Conservation (phyloP, 2,329 filamentous ascomycete species). For the Clonostachys solani region DNA sequence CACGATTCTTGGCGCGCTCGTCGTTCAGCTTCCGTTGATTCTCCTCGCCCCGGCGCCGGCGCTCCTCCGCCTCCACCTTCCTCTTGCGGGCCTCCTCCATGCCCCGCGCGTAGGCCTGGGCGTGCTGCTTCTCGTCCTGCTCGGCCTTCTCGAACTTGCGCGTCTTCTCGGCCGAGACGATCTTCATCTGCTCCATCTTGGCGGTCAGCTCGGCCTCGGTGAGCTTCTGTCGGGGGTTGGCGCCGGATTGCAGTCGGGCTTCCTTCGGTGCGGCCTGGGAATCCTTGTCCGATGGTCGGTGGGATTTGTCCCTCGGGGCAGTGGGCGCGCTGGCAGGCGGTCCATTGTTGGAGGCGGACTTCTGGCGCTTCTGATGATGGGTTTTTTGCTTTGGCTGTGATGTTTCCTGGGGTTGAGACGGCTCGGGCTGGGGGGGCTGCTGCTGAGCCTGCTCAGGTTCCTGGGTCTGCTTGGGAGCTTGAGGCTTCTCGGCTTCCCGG, state of each 20-base stretch:
- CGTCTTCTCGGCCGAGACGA: constrained; percentile 52
- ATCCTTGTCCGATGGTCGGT: constrained; percentile 4
- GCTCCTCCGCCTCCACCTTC: constrained; percentile 47
- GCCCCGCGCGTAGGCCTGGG: constrained; percentile 46
- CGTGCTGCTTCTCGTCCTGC: constrained; percentile 52
- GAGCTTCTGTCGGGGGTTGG: constrained; percentile 55
- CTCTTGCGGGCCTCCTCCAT: constrained; percentile 51
- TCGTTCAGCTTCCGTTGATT: constrained; percentile 49
- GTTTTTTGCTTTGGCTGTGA: constrained; percentile 6
- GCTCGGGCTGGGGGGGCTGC: background rate
- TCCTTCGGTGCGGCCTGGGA: constrained; percentile 24
- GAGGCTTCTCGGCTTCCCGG: too few species aligned
- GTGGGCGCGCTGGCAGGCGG: constrained; percentile 23
- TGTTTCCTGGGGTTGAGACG: constrained; percentile 1
- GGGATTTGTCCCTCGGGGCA: constrained; percentile 13
- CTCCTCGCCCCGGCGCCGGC: constrained; percentile 45
- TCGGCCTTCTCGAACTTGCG: constrained; percentile 55
- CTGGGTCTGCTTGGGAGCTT: too few species aligned
- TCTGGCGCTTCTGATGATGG: constrained; percentile 2
- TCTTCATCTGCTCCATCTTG: constrained; percentile 59
- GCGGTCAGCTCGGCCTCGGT: constrained; percentile 53
- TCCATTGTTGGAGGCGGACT: constrained; percentile 8
- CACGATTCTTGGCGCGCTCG: constrained; percentile 55
- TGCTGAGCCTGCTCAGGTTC: background rate
- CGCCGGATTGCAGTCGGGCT: constrained; percentile 46